Base-by-base conservation (phyloP, 805 yeast genomes). In the Kodamaea laetipori region DNA sequence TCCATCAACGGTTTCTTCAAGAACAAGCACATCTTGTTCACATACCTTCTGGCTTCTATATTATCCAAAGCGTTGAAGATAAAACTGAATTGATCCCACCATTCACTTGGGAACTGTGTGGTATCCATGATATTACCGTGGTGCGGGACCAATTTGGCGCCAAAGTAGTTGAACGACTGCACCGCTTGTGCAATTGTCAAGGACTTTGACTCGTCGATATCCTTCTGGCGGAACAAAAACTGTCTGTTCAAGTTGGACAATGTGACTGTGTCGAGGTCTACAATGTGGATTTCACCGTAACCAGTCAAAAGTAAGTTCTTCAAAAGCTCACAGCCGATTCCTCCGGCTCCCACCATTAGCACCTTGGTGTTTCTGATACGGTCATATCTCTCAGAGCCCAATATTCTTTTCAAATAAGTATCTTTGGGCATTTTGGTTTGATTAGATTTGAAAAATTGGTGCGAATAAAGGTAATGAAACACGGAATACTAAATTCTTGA, bases 211-310 rank as follows among this genome's bases (percentile, higher is more conserved):
- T 87, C 79, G 58, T 90, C 90, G 51, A 94, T 90, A 61, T 94
- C 98, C 55, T 85, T 84, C 39, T 85, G 85, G 31, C 96, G 76
- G 63, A 94, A 94, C 42, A 94, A 68, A 57, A 94, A 94, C 63
- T 94, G 99, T 45, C 99, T 76, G 61, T 94, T 94, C 60, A 94
- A 73, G 62, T 94, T 94, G 43, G 95, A 85, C 24, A 94, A 69
- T 51, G 95, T 97, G 53, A 94, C 88, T 0, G 98, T 94, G 60
- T 94, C 99, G 44, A 94, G 73, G 66, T 94, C 99, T n/a, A 90
- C 90, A 23, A 90, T 76, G 58, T 89, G 95, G 44, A 90, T 83
- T 56, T 87, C 95, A 2, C 94, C 94, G 51, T 84, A 84, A 6
- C 94, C 90, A 61, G 86, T 73, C 49, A 89, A 65, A 4, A 87